Evolutionary conservation across 768 basidiomycete genomes (phyloP).

Genomic region (Boletus subcaerulescens): DNA sequence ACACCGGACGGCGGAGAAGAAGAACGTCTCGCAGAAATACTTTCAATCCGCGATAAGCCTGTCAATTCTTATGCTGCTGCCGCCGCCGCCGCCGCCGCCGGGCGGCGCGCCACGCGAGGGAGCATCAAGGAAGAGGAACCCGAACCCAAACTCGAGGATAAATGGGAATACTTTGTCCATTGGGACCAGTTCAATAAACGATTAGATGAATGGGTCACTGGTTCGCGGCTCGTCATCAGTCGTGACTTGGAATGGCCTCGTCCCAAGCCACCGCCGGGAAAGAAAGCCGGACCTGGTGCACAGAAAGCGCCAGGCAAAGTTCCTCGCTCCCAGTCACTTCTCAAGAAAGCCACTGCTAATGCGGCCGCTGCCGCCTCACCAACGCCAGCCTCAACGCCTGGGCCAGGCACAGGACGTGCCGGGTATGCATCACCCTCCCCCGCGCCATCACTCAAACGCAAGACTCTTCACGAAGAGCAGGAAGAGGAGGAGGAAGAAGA

Average conservation of each 20-base stretch:
- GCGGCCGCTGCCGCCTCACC: conserved; percentile 64
- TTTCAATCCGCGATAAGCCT: conserved; percentile 90
- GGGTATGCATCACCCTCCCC: conserved; percentile 56
- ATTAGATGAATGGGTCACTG: conserved; percentile 94
- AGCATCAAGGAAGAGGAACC: conserved; percentile 46
- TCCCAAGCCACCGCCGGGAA: conserved; percentile 64
- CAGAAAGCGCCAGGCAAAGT: conserved; percentile 64
- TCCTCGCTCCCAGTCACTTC: conserved; percentile 53
- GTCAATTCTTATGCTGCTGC: conserved; percentile 45
- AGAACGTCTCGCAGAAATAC: conserved; percentile 92
- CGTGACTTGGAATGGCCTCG: conserved; percentile 96
- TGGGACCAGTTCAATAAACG: conserved; percentile 99
- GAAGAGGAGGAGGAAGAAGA: conserved; percentile 56
- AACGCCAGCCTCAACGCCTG: conserved; percentile 50
- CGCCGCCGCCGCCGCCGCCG: conserved; percentile 24
- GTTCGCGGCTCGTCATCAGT: conserved; percentile 77
- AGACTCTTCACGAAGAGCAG: conserved; percentile 57
- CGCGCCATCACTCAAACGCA: conserved; percentile 64
- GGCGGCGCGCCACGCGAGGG: conserved; percentile 40
- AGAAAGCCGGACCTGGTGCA: conserved; percentile 45
- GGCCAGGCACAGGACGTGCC: conserved; percentile 28
- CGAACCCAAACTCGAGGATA: conserved; percentile 63
- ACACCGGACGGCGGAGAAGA: conserved; percentile 71
- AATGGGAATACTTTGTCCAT: conserved; percentile 94
- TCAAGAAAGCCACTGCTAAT: conserved; percentile 70